These are phyloP conservation scores for Torulaspora maleeae DNA, from an alignment of 805 yeast species.

Conservation along the genomic window DNA sequence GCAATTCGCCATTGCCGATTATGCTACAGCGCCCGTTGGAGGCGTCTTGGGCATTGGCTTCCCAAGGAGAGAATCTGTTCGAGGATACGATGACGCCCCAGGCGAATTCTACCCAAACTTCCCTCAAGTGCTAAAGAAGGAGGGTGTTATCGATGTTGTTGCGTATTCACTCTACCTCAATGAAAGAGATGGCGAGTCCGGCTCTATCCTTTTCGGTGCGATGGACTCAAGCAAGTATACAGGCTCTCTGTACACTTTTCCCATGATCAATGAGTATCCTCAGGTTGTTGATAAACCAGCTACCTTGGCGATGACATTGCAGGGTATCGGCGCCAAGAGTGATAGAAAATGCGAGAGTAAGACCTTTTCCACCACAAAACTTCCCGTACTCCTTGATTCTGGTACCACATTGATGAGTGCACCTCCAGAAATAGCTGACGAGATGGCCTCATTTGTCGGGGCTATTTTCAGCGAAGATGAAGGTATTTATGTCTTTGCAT, in stretches of 20 bases:
- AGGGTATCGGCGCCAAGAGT: constrained; percentile 35
- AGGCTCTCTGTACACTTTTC: constrained; percentile 46
- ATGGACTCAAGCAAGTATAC: constrained; percentile 50
- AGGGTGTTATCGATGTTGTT: constrained; percentile 47
- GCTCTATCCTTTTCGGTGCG: constrained; percentile 60
- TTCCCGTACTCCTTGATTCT: constrained; percentile 49
- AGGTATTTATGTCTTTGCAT: constrained; percentile 42
- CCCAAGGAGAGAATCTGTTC: constrained; percentile 51
- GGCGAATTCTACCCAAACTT: constrained; percentile 49
- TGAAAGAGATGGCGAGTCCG: constrained; percentile 36
- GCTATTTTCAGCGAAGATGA: constrained; percentile 37
- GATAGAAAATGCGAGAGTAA: constrained; percentile 16
- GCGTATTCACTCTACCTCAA: constrained; percentile 58
- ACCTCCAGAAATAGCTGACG: constrained; percentile 37
- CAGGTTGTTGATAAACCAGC: constrained; percentile 29
- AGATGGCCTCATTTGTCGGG: constrained; percentile 29
- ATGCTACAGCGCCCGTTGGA: constrained; percentile 45
- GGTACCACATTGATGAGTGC: constrained; percentile 52
- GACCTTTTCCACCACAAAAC: constrained; percentile 22
- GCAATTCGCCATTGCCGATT: constrained; percentile 64
- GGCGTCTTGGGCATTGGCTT: constrained; percentile 73
- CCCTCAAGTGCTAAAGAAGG: constrained; percentile 51
- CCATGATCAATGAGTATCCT: constrained; percentile 43
- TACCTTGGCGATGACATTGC: constrained; percentile 47
- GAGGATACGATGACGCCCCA: constrained; percentile 25